phyloP scores from a whole-genome alignment of 257 asterid species.

The Solanum chiquidenum region DNA sequence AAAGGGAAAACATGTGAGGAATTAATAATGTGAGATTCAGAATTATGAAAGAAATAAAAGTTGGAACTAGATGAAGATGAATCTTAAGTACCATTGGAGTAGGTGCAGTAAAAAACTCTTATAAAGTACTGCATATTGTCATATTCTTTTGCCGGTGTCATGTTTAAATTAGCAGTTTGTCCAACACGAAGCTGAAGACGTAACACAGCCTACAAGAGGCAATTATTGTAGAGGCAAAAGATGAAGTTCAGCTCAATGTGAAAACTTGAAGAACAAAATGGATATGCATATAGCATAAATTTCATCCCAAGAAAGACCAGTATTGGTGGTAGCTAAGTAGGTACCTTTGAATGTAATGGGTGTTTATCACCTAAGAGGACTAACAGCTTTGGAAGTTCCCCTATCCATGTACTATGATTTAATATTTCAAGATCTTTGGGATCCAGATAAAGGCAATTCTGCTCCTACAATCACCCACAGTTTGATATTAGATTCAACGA shows the following conservation, averaged over 20 bases:
- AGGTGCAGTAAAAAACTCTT: slow-evolving; percentile 40
- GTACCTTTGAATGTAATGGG: slow-evolving; percentile 62
- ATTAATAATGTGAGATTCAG: slow-evolving; percentile 2
- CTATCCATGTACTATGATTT: slow-evolving; percentile 48
- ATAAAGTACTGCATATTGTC: slow-evolving; percentile 39
- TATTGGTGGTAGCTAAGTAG: slow-evolving; percentile 8
- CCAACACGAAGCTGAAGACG: slow-evolving; percentile 57
- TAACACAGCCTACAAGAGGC: slow-evolving; percentile 63
- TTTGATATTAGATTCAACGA: background rate
- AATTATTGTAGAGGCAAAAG: background rate
- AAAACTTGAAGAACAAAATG: background rate
- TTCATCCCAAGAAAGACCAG: background rate
- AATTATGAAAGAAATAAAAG: slow-evolving; percentile 1
- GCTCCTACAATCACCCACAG: slow-evolving; percentile 33
- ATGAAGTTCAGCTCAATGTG: background rate
- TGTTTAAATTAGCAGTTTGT: slow-evolving; percentile 37
- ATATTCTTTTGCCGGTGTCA: slow-evolving; percentile 40
- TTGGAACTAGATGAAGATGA: background rate
- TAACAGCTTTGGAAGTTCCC: slow-evolving; percentile 62
- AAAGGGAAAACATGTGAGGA: background rate
- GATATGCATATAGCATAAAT: background rate
- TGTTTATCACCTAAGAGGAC: slow-evolving; percentile 46
- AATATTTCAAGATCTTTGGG: slow-evolving; percentile 41
- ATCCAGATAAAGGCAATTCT: slow-evolving; percentile 27
- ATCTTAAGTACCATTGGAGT: slow-evolving; percentile 34